These are phyloP conservation scores for Metroxylon sagu DNA, from an alignment of 176 grass and related monocot genomes.

Conservation along the genomic window DNA sequence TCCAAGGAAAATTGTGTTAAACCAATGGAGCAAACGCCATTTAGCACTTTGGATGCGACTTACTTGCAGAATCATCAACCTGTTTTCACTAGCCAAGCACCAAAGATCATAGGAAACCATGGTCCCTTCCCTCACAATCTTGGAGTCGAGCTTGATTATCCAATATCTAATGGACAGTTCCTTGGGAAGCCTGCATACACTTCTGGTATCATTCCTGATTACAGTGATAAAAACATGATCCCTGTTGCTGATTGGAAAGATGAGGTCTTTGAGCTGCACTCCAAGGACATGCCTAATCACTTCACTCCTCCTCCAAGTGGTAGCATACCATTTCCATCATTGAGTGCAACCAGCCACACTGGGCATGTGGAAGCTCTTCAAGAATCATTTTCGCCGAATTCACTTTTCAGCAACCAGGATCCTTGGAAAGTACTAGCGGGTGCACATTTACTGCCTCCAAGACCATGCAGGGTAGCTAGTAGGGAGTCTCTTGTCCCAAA, in stretches of 20 bases:
- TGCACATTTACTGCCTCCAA: conserved; percentile 42
- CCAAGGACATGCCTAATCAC: conserved; percentile 34
- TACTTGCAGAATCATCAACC: conserved; percentile 23
- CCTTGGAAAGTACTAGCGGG: conserved; percentile 58
- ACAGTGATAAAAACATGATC: too few relatives aligned
- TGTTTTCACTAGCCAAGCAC: conserved; percentile 17
- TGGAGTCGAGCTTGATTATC: conserved; percentile 12
- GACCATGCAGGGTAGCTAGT: conserved; percentile 31
- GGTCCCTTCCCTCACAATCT: conserved; percentile 34
- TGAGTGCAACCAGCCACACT: conserved; percentile 15
- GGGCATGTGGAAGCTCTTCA: conserved; percentile 19
- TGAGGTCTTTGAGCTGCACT: conserved; percentile 11
- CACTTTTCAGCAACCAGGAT: conserved; percentile 75
- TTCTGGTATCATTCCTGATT: conserved; percentile 25
- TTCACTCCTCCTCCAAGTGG: conserved; percentile 24
- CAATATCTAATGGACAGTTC: conserved; percentile 29
- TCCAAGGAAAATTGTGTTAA: conserved; percentile 37
- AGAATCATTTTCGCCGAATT: conserved; percentile 46
- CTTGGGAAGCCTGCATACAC: conserved; percentile 23
- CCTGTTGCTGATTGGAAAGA: neutral
- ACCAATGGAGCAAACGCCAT: conserved; percentile 27
- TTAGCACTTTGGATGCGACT: conserved; percentile 18
- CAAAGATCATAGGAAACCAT: conserved; percentile 20
- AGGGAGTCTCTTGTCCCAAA: conserved; percentile 31
- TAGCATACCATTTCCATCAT: conserved; percentile 20